Percentiles rank a stretch among this genome's conserved stretches.
These are phyloP conservation scores for Austroboletus niveus DNA, from an alignment of 1,284 basidiomycete genomes.

Conservation along the genomic window DNA sequence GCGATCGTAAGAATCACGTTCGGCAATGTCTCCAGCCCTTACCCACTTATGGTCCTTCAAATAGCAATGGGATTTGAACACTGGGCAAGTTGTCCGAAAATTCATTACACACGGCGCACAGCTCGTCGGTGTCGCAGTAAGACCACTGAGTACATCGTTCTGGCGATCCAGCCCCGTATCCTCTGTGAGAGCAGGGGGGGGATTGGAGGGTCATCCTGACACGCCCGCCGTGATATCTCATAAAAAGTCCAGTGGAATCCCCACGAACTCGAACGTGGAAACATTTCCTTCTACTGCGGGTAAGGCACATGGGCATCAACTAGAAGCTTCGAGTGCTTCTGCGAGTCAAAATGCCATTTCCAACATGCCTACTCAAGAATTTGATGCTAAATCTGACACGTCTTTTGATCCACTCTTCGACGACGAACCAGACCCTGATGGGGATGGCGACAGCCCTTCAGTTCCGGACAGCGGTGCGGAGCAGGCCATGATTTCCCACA, in stretches of 20 bases:
- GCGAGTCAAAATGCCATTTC: constrained; percentile 25
- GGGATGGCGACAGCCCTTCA: constrained; percentile 32
- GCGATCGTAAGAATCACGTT: constrained; percentile 65
- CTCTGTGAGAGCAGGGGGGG: constrained; percentile 27
- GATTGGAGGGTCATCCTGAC: constrained; percentile 15
- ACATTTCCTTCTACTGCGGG: constrained; percentile 12
- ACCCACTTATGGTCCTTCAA: constrained; percentile 7
- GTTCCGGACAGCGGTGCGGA: constrained; percentile 14
- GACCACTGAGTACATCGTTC: constrained; percentile 55
- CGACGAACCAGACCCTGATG: constrained; percentile 64
- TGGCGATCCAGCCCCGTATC: constrained; percentile 31
- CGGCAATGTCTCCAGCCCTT: constrained; percentile 1
- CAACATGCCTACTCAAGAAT: constrained; percentile 34
- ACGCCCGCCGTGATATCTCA: constrained; percentile 4
- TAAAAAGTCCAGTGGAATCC: constrained; percentile 11
- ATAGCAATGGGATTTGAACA: constrained; percentile 98
- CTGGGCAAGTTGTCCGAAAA: constrained; percentile 75
- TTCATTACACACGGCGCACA: constrained; percentile 88
- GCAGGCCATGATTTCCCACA: constrained; percentile 14
- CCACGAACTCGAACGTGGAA: constrained; percentile 23
- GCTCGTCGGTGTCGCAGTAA: constrained; percentile 78
- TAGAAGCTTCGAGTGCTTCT: constrained; percentile 17
- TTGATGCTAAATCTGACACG: constrained; percentile 69
- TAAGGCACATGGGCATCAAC: constrained; percentile 17
- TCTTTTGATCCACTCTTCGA: constrained; percentile 83